Conservation (phyloP, 2,329 filamentous ascomycete species). For the Colletotrichum theobromicola region DNA sequence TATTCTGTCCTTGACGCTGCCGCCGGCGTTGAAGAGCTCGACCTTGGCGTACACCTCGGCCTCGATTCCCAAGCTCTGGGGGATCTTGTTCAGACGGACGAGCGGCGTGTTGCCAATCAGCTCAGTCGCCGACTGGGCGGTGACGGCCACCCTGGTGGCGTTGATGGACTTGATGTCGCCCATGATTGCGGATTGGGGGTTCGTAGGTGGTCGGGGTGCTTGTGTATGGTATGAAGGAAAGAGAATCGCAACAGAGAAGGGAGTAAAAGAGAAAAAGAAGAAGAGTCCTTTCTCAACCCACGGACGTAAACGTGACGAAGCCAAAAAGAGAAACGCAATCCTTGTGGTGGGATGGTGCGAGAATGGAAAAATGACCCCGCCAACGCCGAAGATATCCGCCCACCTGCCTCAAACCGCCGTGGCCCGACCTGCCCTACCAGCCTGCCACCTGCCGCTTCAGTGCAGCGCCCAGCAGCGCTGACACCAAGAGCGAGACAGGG, state of each 20-base stretch:
- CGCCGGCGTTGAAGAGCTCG: slow-evolving; percentile 92
- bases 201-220: fast-evolving
- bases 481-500: background rate
- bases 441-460: background rate
- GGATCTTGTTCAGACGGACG: slow-evolving; percentile 90
- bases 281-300: background rate
- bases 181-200: slow-evolving; percentile 9
- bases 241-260: background rate
- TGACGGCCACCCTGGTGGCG: slow-evolving; percentile 30
- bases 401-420: background rate
- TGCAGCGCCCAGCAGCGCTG: background rate
- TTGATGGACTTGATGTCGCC: slow-evolving; percentile 21
- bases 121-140: slow-evolving; percentile 72
- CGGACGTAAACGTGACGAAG: background rate
- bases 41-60: slow-evolving; percentile 90
- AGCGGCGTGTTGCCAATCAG: slow-evolving; percentile 97
- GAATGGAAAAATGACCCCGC: slow-evolving; percentile 19
- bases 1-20: slow-evolving; percentile 94
- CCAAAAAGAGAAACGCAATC: slow-evolving; percentile 19
- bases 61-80: slow-evolving; percentile 87
- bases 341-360: slow-evolving; percentile 16
- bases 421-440: background rate
- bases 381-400: slow-evolving; percentile 23
- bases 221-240: background rate
- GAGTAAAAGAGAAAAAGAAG: background rate